Percentiles rank a stretch among this genome's conserved stretches.
These are phyloP conservation scores for Aureobasidium sp. DNA, from an alignment of 2,329 filamentous ascomycete species.

Conservation along the genomic window DNA sequence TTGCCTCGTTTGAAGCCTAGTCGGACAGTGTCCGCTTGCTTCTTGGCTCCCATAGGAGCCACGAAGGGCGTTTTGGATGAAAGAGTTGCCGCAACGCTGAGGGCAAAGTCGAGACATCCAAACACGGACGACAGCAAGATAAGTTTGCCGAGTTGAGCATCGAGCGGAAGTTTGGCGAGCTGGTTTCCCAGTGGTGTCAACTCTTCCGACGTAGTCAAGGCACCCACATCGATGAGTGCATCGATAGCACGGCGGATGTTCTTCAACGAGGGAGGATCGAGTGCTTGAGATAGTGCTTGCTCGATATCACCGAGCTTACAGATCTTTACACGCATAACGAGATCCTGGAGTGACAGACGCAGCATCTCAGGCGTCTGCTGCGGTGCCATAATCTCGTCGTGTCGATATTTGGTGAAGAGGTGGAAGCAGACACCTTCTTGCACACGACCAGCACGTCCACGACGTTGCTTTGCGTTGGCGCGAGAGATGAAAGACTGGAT, in stretches of 20 bases:
- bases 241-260: conserved; percentile 92
- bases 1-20: conserved; percentile 74
- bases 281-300: conserved; percentile 73
- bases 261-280: conserved; percentile 83
- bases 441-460: conserved; percentile 89
- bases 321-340: conserved; percentile 94
- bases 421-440: conserved; percentile 95
- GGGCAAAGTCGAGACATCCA: conserved; percentile 80
- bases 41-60: conserved; percentile 72
- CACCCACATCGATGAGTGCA: conserved; percentile 85
- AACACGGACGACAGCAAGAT: conserved; percentile 81
- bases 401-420: conserved; percentile 81
- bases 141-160: conserved; percentile 91
- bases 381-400: conserved; percentile 75
- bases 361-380: conserved; percentile 97
- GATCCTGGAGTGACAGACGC: conserved; percentile 82
- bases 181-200: conserved; percentile 80
- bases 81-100: conserved; percentile 86
- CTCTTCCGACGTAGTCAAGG: conserved; percentile 71
- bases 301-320: conserved; percentile 94
- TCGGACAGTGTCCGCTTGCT: conserved; percentile 72
- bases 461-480: conserved; percentile 90
- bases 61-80: conserved; percentile 94
- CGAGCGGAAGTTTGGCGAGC: conserved; percentile 78
- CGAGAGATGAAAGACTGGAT: conserved; percentile 93